A percentile compares a stretch with the other conserved stretches of the same genome.
phyloP scores from a whole-genome alignment of 2,329 filamentous ascomycete species.

The Ophiostoma triangulosporum region DNA sequence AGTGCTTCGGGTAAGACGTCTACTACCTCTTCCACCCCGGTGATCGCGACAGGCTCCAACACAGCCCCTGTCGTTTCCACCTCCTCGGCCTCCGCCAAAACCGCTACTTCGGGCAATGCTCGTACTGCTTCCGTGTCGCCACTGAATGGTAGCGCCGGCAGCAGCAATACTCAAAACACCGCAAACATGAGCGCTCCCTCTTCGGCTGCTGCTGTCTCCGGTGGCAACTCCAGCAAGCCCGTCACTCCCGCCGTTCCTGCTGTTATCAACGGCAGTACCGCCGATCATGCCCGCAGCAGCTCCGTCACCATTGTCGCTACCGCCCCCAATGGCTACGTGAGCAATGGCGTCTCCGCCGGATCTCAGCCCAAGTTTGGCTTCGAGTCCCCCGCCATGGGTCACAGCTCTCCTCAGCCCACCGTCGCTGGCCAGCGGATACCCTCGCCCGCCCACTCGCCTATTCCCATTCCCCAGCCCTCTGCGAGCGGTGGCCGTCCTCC shows the following conservation, averaged over 20 bases:
- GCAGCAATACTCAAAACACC: conserved; percentile 6
- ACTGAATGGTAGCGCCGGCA: conserved; percentile 59
- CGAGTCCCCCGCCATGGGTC: conserved; percentile 51
- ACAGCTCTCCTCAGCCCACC: conserved; percentile 53
- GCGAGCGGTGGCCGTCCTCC: conserved; percentile 78
- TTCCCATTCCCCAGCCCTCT: conserved; percentile 80
- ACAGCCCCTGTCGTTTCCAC: conserved; percentile 39
- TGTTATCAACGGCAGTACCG: conserved; percentile 54
- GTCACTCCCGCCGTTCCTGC: conserved; percentile 49
- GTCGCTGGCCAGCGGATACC: conserved; percentile 56
- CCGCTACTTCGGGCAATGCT: conserved; percentile 36
- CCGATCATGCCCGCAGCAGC: conserved; percentile 69
- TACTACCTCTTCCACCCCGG: conserved; percentile 38
- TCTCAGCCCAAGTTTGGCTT: conserved; percentile 70
- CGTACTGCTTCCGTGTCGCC: conserved; percentile 57
- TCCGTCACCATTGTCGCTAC: conserved; percentile 86
- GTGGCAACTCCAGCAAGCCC: conserved; percentile 23
- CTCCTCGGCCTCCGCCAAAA: conserved; percentile 36
- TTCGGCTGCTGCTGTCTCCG: conserved; percentile 27
- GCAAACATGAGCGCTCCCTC: conserved; percentile 10
- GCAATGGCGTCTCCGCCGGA: conserved; percentile 56
- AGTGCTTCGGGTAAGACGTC: conserved; percentile 44
- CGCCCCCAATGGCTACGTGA: conserved; percentile 58
- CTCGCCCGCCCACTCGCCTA: conserved; percentile 79
- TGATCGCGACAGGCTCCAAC: conserved; percentile 46